These are phyloP conservation scores for Heliamphora exappendiculata DNA, from an alignment of 148 eudicot species.

Conservation along the genomic window DNA sequence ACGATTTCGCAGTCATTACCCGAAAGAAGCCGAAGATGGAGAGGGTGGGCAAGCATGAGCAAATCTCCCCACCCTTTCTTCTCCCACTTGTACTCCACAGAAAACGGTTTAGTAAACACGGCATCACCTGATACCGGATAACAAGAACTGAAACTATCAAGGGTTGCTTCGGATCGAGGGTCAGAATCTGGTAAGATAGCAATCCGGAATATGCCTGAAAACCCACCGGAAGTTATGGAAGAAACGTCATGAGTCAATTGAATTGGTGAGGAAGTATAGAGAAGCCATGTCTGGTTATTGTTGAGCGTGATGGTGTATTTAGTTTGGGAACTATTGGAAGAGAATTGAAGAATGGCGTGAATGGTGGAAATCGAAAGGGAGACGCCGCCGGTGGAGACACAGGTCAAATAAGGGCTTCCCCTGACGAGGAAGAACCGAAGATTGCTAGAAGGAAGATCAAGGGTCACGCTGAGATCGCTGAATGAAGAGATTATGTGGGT, in stretches of 20 bases:
- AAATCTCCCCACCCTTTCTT: slow-evolving; percentile 80
- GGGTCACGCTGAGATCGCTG: slow-evolving; percentile 63
- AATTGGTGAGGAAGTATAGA: slow-evolving; percentile 56
- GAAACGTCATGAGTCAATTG: slow-evolving; percentile 42
- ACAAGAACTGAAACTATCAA: slow-evolving; percentile 70
- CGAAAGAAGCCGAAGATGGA: slow-evolving; percentile 58
- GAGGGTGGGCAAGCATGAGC: slow-evolving; percentile 85
- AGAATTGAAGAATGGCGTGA: slow-evolving; percentile 55
- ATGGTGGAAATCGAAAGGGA: slow-evolving; percentile 46
- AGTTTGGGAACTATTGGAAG: slow-evolving; percentile 39
- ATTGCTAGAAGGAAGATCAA: slow-evolving; percentile 60
- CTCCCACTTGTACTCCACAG: slow-evolving; percentile 73
- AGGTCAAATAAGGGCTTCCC: slow-evolving; percentile 83
- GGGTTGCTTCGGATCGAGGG: slow-evolving; percentile 34
- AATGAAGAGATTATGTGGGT: slow-evolving; percentile 51
- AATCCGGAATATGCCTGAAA: slow-evolving; percentile 60
- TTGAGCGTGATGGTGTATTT: slow-evolving; percentile 57
- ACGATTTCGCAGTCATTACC: slow-evolving; percentile 23
- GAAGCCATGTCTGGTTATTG: slow-evolving; percentile 70
- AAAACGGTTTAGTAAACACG: slow-evolving; percentile 45
- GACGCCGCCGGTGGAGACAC: slow-evolving; percentile 27
- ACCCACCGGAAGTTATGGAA: slow-evolving; percentile 37
- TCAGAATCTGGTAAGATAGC: slow-evolving; percentile 47
- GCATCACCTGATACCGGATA: slow-evolving; percentile 72
- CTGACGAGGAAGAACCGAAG: slow-evolving; percentile 64